A percentile compares a stretch with the other conserved stretches of the same genome.
phyloP scores from a whole-genome alignment of 2,329 filamentous ascomycete genomes.

The Neocucurbitaria cava region DNA sequence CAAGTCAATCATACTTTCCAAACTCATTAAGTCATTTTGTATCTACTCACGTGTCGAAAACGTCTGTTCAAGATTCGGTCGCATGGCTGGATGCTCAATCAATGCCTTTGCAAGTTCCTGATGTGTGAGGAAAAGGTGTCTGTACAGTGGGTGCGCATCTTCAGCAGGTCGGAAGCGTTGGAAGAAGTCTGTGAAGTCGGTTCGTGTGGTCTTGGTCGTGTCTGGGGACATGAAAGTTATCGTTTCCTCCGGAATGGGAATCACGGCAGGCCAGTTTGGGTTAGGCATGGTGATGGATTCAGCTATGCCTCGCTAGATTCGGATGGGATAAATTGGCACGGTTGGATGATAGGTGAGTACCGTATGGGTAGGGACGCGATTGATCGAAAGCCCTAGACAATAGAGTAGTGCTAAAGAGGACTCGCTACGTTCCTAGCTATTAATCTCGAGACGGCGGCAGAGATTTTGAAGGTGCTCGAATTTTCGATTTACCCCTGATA shows the following conservation, averaged over 20 bases:
- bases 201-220: conserved; percentile 9
- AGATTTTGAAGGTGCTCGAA: too few relatives aligned
- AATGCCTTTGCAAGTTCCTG: conserved; percentile 9
- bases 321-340: too few relatives aligned
- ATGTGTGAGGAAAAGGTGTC: conserved; percentile 12
- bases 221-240: conserved; percentile 3
- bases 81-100: conserved; percentile 19
- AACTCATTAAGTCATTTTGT: conserved; percentile 2
- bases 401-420: too few relatives aligned
- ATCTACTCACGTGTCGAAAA: conserved; percentile 10
- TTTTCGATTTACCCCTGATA: too few relatives aligned
- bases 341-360: too few relatives aligned
- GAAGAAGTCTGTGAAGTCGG: conserved; percentile 20
- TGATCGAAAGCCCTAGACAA: too few relatives aligned
- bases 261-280: conserved; percentile 2
- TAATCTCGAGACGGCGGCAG: too few relatives aligned
- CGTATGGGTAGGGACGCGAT: too few relatives aligned
- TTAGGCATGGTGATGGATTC: background rate
- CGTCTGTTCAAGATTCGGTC: conserved; percentile 14
- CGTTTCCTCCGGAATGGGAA: conserved; percentile 5
- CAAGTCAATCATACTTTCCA: background rate
- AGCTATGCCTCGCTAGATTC: too few relatives aligned
- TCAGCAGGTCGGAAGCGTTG: conserved; percentile 7
- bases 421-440: too few relatives aligned
- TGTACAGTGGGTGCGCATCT: conserved; percentile 11